Base-by-base conservation (phyloP, 1,139 yeast species). In the Debaryomyces fabryi region DNA sequence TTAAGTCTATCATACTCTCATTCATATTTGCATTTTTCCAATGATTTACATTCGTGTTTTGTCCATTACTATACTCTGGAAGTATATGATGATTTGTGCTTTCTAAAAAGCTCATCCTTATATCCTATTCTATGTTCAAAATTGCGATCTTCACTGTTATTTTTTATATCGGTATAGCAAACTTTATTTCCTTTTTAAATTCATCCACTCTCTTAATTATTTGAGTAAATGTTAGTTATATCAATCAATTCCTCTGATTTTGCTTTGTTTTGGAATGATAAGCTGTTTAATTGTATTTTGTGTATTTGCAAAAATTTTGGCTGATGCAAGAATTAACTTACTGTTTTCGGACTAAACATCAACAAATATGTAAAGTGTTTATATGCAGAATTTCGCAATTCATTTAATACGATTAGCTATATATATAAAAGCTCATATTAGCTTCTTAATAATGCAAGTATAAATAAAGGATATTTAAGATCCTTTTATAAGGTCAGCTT, bases 51-150 rank as follows among this genome's bases (percentile, higher is more conserved):
- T 29, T 13, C 39, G 15, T 35, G 15, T 42, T 16, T 29, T 39
- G 24, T 24, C 38, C 27, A 29, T 43, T 25, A 42, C 32, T 30
- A 10, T 39, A 13, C 24, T 37, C 43, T 37, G 24, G 45, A 20
- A 27, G 13, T 35, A 36, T 35, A 16, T 25, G 50, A 42, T 39
- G 39, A 36, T 42, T 41, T 12, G 52, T 46, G 46, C 51, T 49
- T 47, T 52, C 53, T 20, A 46, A 42, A 44, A 51, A 51, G 49
- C 55, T 52, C 55, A 51, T 52, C 44, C 25, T 38, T 29, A 24
- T 21, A 8, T 16, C 24, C 30, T 46, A n/a, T 36, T 20, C 24
- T 36, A n/a, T 23, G 23, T 33, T 35, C 18, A 23, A 15, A 30
- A 34, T n/a, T 16, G 46, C 6, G 23, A 35, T 38, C 12, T n/a